Evolutionary conservation across 1,139 yeast species (phyloP).

Genomic region (Blastobotrys aristatus): DNA sequence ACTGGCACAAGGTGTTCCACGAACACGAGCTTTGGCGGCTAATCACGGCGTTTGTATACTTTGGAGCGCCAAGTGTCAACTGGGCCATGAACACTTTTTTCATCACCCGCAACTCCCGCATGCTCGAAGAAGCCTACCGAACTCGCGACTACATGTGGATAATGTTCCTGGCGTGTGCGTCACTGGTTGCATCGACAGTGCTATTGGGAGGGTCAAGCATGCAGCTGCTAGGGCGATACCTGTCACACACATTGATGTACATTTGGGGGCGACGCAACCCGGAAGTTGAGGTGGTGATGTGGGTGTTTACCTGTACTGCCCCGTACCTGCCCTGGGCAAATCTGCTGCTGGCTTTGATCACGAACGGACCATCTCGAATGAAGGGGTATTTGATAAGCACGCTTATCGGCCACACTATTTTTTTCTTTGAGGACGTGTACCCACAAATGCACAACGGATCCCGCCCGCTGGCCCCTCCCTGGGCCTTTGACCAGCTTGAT

Average conservation of each 20-base stretch:
- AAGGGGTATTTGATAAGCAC: slow-evolving; percentile 38
- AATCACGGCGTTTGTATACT: slow-evolving; percentile 40
- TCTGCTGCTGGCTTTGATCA: slow-evolving; percentile 26
- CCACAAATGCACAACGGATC: slow-evolving; percentile 37
- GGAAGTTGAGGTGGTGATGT: slow-evolving; percentile 37
- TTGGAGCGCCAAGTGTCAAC: slow-evolving; percentile 40
- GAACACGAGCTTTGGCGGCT: slow-evolving; percentile 41
- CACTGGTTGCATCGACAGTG: slow-evolving; percentile 33
- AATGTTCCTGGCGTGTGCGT: slow-evolving; percentile 27
- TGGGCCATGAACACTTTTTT: slow-evolving; percentile 37
- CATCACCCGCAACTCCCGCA: slow-evolving; percentile 38
- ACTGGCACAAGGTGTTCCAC: slow-evolving; percentile 21
- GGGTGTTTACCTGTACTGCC: slow-evolving; percentile 39
- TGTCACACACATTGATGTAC: slow-evolving; percentile 40
- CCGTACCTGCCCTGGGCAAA: slow-evolving; percentile 42
- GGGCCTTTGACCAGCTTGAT: slow-evolving; percentile 25
- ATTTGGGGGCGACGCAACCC: slow-evolving; percentile 46
- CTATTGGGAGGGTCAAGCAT: slow-evolving; percentile 27
- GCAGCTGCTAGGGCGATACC: slow-evolving; percentile 36
- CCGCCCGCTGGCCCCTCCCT: slow-evolving; percentile 35
- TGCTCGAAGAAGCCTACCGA: slow-evolving; percentile 40
- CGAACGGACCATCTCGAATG: slow-evolving; percentile 20
- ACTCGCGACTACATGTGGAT: slow-evolving; percentile 41
- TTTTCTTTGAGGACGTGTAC: slow-evolving; percentile 41
- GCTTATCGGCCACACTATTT: slow-evolving; percentile 41